Conservation (phyloP, 2,329 filamentous ascomycete species). For the Dactylellina sp. region DNA sequence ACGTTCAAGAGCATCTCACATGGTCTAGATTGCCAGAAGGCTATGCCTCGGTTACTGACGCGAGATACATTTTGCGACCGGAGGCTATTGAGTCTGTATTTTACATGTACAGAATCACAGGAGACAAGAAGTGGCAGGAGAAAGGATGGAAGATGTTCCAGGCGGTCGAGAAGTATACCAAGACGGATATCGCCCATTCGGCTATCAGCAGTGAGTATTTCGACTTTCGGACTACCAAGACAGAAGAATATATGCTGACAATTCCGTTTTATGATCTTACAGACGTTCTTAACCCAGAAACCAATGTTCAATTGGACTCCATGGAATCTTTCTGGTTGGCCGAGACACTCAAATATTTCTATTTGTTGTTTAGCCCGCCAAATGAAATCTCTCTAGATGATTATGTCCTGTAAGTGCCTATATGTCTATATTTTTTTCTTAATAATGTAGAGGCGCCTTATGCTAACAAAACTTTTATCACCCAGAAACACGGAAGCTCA, state of each 20-base stretch:
- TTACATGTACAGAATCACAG: slow-evolving; percentile 87
- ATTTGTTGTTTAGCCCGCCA: slow-evolving; percentile 79
- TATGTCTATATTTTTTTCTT: not conserved
- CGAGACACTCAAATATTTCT: slow-evolving; percentile 94
- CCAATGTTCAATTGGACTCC: slow-evolving; percentile 67
- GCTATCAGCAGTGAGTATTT: slow-evolving; percentile 69
- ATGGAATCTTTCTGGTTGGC: slow-evolving; percentile 94
- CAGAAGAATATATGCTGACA: slow-evolving; percentile 10
- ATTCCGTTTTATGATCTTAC: not conserved
- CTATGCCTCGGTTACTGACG: slow-evolving; percentile 54
- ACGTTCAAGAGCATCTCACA: slow-evolving; percentile 49
- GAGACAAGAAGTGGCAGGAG: slow-evolving; percentile 78
- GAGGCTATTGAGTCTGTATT: slow-evolving; percentile 86
- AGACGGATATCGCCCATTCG: slow-evolving; percentile 75
- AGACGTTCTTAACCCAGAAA: slow-evolving; percentile 22
- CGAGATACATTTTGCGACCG: slow-evolving; percentile 74
- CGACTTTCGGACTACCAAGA: not conserved
- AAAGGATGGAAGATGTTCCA: slow-evolving; percentile 89
- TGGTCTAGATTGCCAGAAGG: slow-evolving; percentile 54
- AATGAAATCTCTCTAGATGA: slow-evolving; percentile 75
- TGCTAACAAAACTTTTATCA: slow-evolving; percentile 19
- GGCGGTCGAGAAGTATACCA: slow-evolving; percentile 75
- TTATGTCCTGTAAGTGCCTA: slow-evolving; percentile 68
- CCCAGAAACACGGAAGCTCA: slow-evolving; percentile 71
- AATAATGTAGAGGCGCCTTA: not conserved